Percentiles rank a stretch among this genome's conserved stretches.
Conservation (phyloP, 352 stramenopile species). For the Chrysophaeum taylorii region DNA sequence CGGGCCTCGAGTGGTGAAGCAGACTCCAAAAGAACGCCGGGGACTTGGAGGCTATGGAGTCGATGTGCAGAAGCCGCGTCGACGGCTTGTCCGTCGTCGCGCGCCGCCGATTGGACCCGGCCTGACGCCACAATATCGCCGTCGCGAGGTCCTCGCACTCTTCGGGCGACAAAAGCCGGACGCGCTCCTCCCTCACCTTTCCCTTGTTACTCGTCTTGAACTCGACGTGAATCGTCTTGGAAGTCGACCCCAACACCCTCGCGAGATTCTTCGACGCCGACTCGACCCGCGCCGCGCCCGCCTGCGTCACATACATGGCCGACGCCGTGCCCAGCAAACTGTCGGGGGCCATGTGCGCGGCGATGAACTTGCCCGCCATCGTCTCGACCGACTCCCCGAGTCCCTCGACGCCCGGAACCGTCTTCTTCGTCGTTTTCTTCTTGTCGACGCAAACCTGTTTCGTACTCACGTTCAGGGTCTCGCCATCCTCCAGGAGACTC, state of each 20-base stretch:
- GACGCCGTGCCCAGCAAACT: background rate
- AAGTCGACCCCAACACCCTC: too few species aligned
- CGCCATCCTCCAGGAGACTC: too few species aligned
- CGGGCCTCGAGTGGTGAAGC: background rate
- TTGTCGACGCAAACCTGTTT: too few species aligned
- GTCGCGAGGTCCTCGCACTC: background rate
- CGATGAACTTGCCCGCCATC: too few species aligned
- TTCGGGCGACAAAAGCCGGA: background rate
- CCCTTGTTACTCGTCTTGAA: background rate
- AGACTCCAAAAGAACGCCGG: conserved; percentile 10
- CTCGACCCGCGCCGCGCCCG: background rate
- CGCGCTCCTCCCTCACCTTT: background rate
- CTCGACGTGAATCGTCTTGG: background rate
- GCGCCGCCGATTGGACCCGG: background rate
- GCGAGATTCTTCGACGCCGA: too few species aligned
- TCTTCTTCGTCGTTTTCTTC: too few species aligned
- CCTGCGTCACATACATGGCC: background rate
- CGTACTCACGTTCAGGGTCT: too few species aligned
- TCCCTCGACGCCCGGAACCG: too few species aligned
- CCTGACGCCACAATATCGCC: background rate
- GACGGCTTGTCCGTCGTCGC: background rate
- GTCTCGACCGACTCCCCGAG: too few species aligned
- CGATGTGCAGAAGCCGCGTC: background rate
- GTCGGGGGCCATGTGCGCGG: too few species aligned
- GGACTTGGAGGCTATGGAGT: background rate